A percentile compares a stretch with the other conserved stretches of the same genome.
These are phyloP conservation scores for Yamadazyma epiphylla DNA, from an alignment of 1,139 yeast species.

Conservation along the genomic window DNA sequence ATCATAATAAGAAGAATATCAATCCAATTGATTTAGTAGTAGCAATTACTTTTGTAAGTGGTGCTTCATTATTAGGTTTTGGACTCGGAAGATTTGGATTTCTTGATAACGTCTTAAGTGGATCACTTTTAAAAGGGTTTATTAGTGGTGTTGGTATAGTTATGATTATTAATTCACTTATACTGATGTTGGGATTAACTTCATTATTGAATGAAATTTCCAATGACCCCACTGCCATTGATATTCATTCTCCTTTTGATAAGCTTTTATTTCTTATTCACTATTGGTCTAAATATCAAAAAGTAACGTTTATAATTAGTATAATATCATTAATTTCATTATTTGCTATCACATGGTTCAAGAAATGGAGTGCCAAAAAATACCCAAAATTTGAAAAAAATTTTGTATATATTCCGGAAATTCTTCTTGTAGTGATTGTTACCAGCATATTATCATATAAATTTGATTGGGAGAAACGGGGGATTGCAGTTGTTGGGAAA, in stretches of 20 bases:
- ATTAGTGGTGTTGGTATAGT: conserved; percentile 91
- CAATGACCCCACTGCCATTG: conserved; percentile 38
- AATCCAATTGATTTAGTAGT: conserved; percentile 68
- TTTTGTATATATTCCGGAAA: conserved; percentile 73
- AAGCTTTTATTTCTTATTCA: conserved; percentile 57
- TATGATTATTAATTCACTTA: conserved; percentile 75
- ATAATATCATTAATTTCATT: conserved; percentile 42
- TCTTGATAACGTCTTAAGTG: conserved; percentile 80
- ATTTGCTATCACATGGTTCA: conserved; percentile 37
- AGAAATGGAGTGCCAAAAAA: conserved; percentile 25
- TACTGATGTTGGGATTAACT: conserved; percentile 68
- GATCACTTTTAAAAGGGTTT: conserved; percentile 81
- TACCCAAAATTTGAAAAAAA: conserved; percentile 15
- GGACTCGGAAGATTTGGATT: conserved; percentile 87
- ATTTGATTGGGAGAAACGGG: conserved; percentile 53
- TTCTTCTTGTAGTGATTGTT: conserved; percentile 64
- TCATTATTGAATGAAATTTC: conserved; percentile 30
- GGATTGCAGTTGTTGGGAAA: conserved; percentile 68
- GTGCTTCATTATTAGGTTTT: conserved; percentile 67
- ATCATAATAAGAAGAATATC: conserved; percentile 43
- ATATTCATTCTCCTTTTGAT: conserved; percentile 74
- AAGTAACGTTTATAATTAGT: conserved; percentile 53
- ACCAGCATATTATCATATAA: conserved; percentile 56
- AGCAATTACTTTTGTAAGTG: conserved; percentile 72
- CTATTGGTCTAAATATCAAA: conserved; percentile 38